phyloP scores from a whole-genome alignment of 2,329 filamentous ascomycete genomes.

The Amesomyces nigricolor region DNA sequence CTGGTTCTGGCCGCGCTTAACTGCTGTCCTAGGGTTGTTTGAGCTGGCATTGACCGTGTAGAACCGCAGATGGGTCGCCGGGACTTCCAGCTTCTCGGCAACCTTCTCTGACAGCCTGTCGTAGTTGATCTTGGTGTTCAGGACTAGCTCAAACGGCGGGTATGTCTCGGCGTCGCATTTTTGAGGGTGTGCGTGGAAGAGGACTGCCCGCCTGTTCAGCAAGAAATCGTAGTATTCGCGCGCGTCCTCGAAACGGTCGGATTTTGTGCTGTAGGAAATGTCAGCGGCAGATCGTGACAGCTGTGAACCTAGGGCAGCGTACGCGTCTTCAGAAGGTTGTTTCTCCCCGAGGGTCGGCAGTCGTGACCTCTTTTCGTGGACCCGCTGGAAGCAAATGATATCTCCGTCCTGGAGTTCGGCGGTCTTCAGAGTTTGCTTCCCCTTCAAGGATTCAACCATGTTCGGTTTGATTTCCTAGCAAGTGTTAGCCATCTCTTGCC shows the following conservation, averaged over 20 bases:
- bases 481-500: conserved; percentile 20
- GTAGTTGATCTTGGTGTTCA: conserved; percentile 86
- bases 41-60: conserved; percentile 75
- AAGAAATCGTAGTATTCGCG: conserved; percentile 91
- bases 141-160: conserved; percentile 64
- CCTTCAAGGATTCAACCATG: conserved; percentile 94
- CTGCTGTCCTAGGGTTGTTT: conserved; percentile 68
- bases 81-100: conserved; percentile 67
- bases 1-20: conserved; percentile 66
- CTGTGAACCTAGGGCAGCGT: conserved; percentile 8
- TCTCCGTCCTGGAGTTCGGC: conserved; percentile 97
- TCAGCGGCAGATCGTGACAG: conserved; percentile 19
- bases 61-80: conserved; percentile 84
- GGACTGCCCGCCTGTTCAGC: conserved; percentile 72
- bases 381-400: conserved; percentile 87
- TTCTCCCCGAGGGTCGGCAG: conserved; percentile 35
- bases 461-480: conserved; percentile 83
- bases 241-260: conserved; percentile 62
- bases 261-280: conserved; percentile 28
- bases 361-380: conserved; percentile 44
- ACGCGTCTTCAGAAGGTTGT: conserved; percentile 33
- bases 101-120: conserved; percentile 82
- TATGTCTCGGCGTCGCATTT: conserved; percentile 53
- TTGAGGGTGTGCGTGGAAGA: conserved; percentile 64
- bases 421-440: conserved; percentile 79